Evolutionary conservation across 169 alveolate genomes (phyloP).

Genomic region (Eimeria necatrix): DNA sequence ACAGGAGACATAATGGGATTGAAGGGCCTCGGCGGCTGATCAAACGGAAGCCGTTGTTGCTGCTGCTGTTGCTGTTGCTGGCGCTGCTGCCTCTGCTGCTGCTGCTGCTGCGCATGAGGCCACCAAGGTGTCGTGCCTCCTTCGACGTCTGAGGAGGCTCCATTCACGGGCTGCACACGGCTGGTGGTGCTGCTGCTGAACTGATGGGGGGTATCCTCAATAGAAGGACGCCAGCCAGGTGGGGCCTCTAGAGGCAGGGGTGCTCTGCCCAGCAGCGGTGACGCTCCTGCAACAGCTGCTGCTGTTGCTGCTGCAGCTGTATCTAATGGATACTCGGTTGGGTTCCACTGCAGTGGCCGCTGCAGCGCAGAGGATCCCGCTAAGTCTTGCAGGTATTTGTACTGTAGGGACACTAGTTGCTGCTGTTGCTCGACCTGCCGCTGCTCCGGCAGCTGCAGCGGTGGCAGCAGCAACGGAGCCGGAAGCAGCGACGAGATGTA

Average conservation of each 20-base stretch:
- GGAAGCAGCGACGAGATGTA: conserved; percentile 51
- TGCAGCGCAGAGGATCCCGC: conserved; percentile 16
- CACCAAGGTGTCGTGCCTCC: conserved; percentile 55
- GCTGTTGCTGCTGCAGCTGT: conserved; percentile 21
- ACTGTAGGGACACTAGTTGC: conserved; percentile 24
- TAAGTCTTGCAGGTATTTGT: not conserved
- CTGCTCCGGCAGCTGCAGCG: conserved; percentile 49
- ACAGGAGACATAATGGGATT: conserved; percentile 68
- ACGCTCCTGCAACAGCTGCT: conserved; percentile 9
- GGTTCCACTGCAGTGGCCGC: conserved; percentile 24
- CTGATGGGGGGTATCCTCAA: conserved; percentile 12
- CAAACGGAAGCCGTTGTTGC: conserved; percentile 40
- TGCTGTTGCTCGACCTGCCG: conserved; percentile 44
- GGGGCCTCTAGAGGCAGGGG: conserved; percentile 72
- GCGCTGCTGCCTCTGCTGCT: conserved; percentile 21
- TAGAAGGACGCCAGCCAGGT: conserved; percentile 32
- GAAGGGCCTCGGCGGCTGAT: conserved; percentile 32
- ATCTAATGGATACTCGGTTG: not conserved
- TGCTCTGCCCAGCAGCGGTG: not conserved
- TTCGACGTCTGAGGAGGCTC: conserved; percentile 36
- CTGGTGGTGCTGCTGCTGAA: conserved; percentile 51
- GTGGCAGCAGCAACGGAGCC: conserved; percentile 14
- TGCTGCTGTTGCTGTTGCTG: conserved; percentile 68
- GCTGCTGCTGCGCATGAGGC: conserved; percentile 25
- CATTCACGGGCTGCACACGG: not conserved